These are phyloP conservation scores for Kwoniella heveanensis DNA, from an alignment of 768 basidiomycete genomes.

Conservation along the genomic window DNA sequence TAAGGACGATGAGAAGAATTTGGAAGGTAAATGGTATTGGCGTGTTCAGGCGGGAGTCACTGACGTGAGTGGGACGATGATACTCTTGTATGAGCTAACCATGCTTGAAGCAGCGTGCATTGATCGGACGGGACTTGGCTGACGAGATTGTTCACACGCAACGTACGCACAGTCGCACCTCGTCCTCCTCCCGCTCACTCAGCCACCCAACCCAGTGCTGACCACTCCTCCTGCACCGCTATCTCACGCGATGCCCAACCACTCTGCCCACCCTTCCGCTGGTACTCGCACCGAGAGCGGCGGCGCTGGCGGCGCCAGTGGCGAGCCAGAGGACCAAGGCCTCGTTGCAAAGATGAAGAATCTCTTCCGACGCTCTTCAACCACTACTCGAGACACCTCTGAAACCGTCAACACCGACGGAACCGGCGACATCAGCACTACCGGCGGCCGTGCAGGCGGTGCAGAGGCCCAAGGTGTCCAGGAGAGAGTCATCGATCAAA, in stretches of 20 bases:
- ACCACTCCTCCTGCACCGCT: constrained; percentile 41
- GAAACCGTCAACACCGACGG: constrained; percentile 15
- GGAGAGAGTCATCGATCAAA: constrained; percentile 38
- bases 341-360: constrained; percentile 43
- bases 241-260: constrained; percentile 46
- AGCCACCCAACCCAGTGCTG: constrained; percentile 45
- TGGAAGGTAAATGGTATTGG: constrained; percentile 48
- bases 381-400: constrained; percentile 10
- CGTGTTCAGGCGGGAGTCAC: constrained; percentile 47
- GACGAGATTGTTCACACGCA: neutral
- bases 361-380: constrained; percentile 32
- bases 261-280: constrained; percentile 23
- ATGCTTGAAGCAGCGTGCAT: no score
- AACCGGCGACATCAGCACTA: neutral
- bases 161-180: constrained; percentile 34
- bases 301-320: neutral
- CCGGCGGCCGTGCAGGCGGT: constrained; percentile 1
- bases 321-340: constrained; percentile 24
- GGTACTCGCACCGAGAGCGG: constrained; percentile 20
- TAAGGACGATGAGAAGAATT: constrained; percentile 13
- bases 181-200: constrained; percentile 41
- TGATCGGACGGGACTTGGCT: neutral
- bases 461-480: neutral
- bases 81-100: no score
- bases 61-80: constrained; percentile 42